A percentile compares a stretch with the other conserved stretches of the same genome.
Conservation (phyloP, 768 basidiomycete species). For the Tricholoma sp. region DNA sequence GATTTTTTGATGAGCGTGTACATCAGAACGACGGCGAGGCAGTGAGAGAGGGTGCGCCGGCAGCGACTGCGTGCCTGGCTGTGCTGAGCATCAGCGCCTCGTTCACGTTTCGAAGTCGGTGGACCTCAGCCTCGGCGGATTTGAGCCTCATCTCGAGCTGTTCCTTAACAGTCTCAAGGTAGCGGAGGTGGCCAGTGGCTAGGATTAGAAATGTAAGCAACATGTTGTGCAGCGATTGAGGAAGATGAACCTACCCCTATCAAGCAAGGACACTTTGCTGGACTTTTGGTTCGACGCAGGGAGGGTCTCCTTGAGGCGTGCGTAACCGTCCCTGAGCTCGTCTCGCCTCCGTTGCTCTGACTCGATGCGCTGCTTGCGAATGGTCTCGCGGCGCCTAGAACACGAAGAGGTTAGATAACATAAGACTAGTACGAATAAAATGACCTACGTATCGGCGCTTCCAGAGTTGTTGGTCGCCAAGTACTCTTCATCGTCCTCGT, state of each 20-base stretch:
- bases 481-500: slow-evolving; percentile 76
- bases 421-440: not conserved
- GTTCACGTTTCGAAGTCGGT: slow-evolving; percentile 79
- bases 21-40: slow-evolving; percentile 18
- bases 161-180: slow-evolving; percentile 75
- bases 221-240: slow-evolving; percentile 1
- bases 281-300: slow-evolving; percentile 90
- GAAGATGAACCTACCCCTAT: slow-evolving; percentile 53
- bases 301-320: slow-evolving; percentile 84
- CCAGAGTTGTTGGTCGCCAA: slow-evolving; percentile 37
- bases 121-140: slow-evolving; percentile 74
- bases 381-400: slow-evolving; percentile 74
- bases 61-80: slow-evolving; percentile 59
- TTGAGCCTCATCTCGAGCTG: slow-evolving; percentile 74
- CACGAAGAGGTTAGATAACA: not conserved
- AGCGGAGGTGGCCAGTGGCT: slow-evolving; percentile 84
- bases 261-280: slow-evolving; percentile 86
- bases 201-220: slow-evolving; percentile 11
- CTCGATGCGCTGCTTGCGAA: slow-evolving; percentile 90
- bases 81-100: slow-evolving; percentile 87
- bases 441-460: slow-evolving; percentile 49
- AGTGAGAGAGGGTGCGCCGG: slow-evolving; percentile 1
- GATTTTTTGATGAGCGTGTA: slow-evolving; percentile 5
- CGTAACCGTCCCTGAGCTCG: slow-evolving; percentile 90
- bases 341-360: slow-evolving; percentile 89